phyloP scores from a whole-genome alignment of 1,284 basidiomycete species.

The Afroboletus lepidellus region DNA sequence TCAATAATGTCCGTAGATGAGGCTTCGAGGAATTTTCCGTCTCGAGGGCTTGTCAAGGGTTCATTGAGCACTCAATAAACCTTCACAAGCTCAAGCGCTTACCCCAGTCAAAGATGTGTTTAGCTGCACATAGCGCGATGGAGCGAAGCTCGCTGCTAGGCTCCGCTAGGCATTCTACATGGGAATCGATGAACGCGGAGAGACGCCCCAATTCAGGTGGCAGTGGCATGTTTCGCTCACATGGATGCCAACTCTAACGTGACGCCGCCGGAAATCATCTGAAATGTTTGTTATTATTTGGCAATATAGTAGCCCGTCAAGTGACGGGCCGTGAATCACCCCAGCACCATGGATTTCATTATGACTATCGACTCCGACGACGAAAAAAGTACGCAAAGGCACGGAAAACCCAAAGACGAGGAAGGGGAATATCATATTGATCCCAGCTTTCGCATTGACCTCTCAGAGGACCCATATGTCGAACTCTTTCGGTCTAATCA shows the following conservation, averaged over 20 bases:
- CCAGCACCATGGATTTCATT: constrained; percentile 54
- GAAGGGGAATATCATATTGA: constrained; percentile 68
- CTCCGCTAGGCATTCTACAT: constrained; percentile 52
- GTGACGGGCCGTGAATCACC: no score
- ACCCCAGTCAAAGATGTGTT: constrained; percentile 84
- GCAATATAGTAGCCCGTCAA: not conserved
- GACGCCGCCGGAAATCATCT: not conserved
- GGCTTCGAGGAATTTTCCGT: constrained; percentile 65
- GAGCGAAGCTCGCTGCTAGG: constrained; percentile 57
- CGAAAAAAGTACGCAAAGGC: constrained; percentile 43
- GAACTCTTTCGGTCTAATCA: constrained; percentile 46
- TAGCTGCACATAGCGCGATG: constrained; percentile 67
- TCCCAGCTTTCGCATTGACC: constrained; percentile 81
- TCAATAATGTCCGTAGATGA: constrained; percentile 67
- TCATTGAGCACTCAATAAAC: constrained; percentile 5
- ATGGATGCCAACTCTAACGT: not conserved
- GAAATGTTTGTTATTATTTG: constrained; percentile 27
- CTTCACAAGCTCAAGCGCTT: constrained; percentile 29
- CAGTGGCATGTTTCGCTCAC: constrained; percentile 21
- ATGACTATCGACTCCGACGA: constrained; percentile 81
- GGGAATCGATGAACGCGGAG: constrained; percentile 52
- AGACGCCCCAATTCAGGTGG: constrained; percentile 48
- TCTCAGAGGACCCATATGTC: constrained; percentile 66
- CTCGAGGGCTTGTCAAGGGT: constrained; percentile 48
- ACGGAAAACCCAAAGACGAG: constrained; percentile 17